Conservation (phyloP, 352 stramenopile species). For the Pythium rhizo-oryzae region DNA sequence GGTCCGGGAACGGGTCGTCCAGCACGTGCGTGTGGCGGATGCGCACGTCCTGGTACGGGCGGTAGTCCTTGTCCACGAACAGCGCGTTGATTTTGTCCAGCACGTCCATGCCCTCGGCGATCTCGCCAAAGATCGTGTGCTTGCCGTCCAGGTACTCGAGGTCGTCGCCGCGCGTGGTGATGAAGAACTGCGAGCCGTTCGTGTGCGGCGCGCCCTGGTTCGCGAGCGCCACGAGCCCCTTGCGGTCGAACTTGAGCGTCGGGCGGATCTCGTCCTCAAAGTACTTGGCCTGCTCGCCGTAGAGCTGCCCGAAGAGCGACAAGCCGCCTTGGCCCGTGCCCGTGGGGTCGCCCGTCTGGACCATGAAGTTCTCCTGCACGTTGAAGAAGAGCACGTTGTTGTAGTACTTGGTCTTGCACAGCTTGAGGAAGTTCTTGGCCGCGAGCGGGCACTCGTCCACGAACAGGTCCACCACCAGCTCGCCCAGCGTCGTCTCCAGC, state of each 20-base stretch:
- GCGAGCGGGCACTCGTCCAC: conserved; percentile 82
- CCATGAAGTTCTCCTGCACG: conserved; percentile 96
- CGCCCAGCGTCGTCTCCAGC: conserved; percentile 91
- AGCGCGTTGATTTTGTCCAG: conserved; percentile 94
- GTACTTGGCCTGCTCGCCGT: conserved; percentile 72
- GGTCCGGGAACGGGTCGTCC: conserved; percentile 85
- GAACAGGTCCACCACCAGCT: conserved; percentile 93
- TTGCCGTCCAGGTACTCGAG: conserved; percentile 92
- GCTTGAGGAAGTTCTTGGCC: conserved; percentile 94
- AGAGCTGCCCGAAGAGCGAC: conserved; percentile 95
- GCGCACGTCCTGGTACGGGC: conserved; percentile 97
- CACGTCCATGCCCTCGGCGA: conserved; percentile 94
- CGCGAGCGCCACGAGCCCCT: conserved; percentile 84
- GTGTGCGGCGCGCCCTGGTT: conserved; percentile 68
- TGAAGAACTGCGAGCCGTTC: conserved; percentile 96
- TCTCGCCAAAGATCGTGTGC: conserved; percentile 92
- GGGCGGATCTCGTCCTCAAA: conserved; percentile 79
- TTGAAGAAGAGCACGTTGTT: conserved; percentile 95
- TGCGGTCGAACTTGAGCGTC: conserved; percentile 54
- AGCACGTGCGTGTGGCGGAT: conserved; percentile 94
- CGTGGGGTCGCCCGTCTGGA: conserved; percentile 89
- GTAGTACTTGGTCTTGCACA: conserved; percentile 96
- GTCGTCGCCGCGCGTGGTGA: conserved; percentile 92
- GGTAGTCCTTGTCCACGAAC: conserved; percentile 95
- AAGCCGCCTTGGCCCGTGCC: conserved; percentile 94